These are phyloP conservation scores for Rhodotorula sp. DNA, from an alignment of 1,284 basidiomycete species.

Conservation along the genomic window DNA sequence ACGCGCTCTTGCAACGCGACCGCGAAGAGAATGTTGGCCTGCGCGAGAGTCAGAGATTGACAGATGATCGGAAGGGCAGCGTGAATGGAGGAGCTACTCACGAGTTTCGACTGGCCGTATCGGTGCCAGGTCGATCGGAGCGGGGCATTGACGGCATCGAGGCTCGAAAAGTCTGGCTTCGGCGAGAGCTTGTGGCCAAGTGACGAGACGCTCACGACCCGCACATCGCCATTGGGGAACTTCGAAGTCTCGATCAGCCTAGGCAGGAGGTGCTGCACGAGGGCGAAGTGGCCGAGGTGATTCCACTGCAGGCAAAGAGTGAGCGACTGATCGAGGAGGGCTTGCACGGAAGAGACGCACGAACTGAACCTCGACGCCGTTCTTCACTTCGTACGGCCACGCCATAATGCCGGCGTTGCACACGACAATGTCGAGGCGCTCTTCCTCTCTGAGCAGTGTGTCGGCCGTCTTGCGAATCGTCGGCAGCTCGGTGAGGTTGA, in stretches of 20 bases:
- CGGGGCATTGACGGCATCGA: slow-evolving; percentile 30
- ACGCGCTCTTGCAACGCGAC: slow-evolving; percentile 39
- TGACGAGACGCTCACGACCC: slow-evolving; percentile 37
- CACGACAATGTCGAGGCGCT: slow-evolving; percentile 49
- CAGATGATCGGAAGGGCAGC: too few relatives aligned
- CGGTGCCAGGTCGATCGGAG: slow-evolving; percentile 22
- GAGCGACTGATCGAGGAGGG: not conserved
- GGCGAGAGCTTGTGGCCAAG: slow-evolving; percentile 25
- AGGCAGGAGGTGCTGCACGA: slow-evolving; percentile 28
- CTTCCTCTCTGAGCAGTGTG: slow-evolving; percentile 42
- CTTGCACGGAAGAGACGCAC: not conserved
- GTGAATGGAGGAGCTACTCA: not conserved
- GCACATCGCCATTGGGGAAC: slow-evolving; percentile 21
- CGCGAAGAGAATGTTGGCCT: slow-evolving; percentile 40
- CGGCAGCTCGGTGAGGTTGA: slow-evolving; percentile 49
- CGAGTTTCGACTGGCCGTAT: slow-evolving; percentile 34
- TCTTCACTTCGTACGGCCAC: slow-evolving; percentile 35
- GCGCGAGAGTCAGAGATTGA: not conserved
- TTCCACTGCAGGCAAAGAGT: slow-evolving; percentile 27
- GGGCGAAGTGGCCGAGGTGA: slow-evolving; percentile 39
- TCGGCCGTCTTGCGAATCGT: slow-evolving; percentile 45
- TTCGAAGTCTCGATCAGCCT: slow-evolving; percentile 32
- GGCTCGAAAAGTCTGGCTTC: slow-evolving; percentile 27
- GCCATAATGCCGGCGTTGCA: slow-evolving; percentile 48
- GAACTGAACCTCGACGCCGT: slow-evolving; percentile 39